Evolutionary conservation across 2,329 filamentous ascomycete species (phyloP), one percentile per base, ranked within the genome.

Genomic region (Alternaria sp.): DNA sequence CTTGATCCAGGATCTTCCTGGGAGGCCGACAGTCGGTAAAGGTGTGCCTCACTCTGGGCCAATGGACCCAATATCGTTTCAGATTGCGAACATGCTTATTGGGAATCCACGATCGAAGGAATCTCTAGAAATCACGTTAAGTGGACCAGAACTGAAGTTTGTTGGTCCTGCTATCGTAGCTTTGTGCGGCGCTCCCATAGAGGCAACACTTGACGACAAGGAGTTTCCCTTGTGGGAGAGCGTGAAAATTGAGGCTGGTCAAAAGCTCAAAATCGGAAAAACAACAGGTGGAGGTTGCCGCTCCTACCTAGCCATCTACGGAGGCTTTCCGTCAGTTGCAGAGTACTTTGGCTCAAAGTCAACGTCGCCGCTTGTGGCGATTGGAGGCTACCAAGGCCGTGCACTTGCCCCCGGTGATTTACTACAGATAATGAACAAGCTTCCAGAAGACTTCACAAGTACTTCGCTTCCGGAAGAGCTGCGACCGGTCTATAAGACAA

Each of bases 331-430:
- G 2, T 68, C 77, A 7, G 80, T 88, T 0, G 84, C 86, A 12
- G 76, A 82, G 5, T 88, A 85, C 72, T 87, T 88, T 54, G 84
- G 83, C 2, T 87, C 84, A 18, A 89, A 88, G 66, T 83, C 85
- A 0, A 89, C 87, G 0, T 83, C 83, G 26, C 86, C 87, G 1
- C 79, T 86, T 51, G 83, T 88, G 16, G 83, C 80, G 0, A 83
- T 88, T 20, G 87, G 87, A 24, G 87, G 87, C 0, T 86, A 87
- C 44, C 87, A 89, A 73, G 87, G 86, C 5, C 79, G 87, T 47
- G 80, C 81, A 41, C 78, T 89, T 22, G 81, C 83, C 3, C 78
- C 85, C 2, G 85, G 86, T 1, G 86, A 88, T 65, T 72, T 86
- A 12, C 74, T 88, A 1, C 76, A 80, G 3, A 80, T 86, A 12